Conservation (phyloP, 2,329 filamentous ascomycete genomes). For the Fusarium sp. region DNA sequence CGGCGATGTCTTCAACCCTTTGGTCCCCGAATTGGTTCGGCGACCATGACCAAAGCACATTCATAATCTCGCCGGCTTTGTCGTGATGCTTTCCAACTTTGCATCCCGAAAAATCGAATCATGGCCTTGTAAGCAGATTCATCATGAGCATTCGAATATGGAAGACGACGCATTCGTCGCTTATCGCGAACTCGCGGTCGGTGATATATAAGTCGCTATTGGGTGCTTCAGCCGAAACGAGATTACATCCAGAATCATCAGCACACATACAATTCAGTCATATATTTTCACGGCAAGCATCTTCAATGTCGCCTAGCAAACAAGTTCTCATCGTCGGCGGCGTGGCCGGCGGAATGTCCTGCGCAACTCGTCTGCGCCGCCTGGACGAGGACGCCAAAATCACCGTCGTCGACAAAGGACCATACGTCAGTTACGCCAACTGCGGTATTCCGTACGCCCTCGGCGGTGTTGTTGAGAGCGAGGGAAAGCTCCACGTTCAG, state of each 20-base stretch:
- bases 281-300: neutral
- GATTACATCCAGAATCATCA: neutral
- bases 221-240: neutral
- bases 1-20: neutral
- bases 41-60: neutral
- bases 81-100: neutral
- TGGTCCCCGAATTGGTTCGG: neutral
- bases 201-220: neutral
- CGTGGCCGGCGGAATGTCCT: conserved; percentile 23
- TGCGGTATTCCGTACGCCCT: conserved; percentile 20
- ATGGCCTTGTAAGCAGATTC: neutral
- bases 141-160: conserved; percentile 12
- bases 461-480: neutral
- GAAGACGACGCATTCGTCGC: neutral
- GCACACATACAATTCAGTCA: neutral
- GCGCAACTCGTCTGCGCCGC: conserved; percentile 17
- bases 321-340: conserved; percentile 18
- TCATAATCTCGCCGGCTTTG: neutral
- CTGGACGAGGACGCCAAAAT: conserved; percentile 9
- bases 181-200: neutral
- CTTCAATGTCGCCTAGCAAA: conserved; percentile 4
- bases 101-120: neutral
- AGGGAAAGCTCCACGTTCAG: conserved; percentile 5
- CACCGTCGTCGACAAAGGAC: conserved; percentile 14
- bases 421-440: conserved; percentile 17